These are phyloP conservation scores for Pseudoneurospora amorphoporcata DNA, from an alignment of 495 filamentous ascomycete genomes.

Conservation along the genomic window DNA sequence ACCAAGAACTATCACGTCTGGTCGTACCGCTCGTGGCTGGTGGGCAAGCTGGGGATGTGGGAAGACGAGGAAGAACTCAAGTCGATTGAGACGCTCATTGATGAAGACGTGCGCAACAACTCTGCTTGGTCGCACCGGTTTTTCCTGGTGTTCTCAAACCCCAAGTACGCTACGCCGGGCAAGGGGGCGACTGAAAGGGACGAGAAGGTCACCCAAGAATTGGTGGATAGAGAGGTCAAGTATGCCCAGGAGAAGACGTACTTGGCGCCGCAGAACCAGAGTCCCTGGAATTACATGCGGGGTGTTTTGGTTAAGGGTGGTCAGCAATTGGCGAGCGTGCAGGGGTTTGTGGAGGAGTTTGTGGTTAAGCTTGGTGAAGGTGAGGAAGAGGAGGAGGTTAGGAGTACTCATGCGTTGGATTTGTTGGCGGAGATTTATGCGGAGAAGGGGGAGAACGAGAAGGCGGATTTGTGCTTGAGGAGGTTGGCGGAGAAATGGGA, in stretches of 20 bases:
- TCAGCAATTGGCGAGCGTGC: slow-evolving; percentile 43
- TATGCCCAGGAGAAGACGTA: slow-evolving; percentile 61
- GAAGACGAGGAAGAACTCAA: slow-evolving; percentile 46
- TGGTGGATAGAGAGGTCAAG: slow-evolving; percentile 64
- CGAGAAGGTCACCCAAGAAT: slow-evolving; percentile 42
- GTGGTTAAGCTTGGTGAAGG: slow-evolving; percentile 38
- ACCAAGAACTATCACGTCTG: slow-evolving; percentile 98
- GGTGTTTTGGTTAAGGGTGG: slow-evolving; percentile 61
- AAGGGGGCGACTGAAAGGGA: slow-evolving; percentile 33
- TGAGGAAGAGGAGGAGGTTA: slow-evolving; percentile 42
- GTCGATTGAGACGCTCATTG: slow-evolving; percentile 58
- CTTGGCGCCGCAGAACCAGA: slow-evolving; percentile 84
- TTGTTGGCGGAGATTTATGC: slow-evolving; percentile 73
- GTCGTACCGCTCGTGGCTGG: slow-evolving; percentile 90
- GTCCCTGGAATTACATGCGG: slow-evolving; percentile 82
- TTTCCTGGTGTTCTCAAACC: slow-evolving; percentile 74
- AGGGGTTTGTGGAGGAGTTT: slow-evolving; percentile 57
- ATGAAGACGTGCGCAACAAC: slow-evolving; percentile 82
- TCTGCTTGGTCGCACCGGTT: slow-evolving; percentile 96
- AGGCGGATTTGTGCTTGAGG: slow-evolving; percentile 54
- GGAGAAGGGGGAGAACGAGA: slow-evolving; percentile 46
- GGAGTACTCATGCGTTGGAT: slow-evolving; percentile 82
- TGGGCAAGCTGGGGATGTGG: slow-evolving; percentile 66
- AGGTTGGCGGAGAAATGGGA: slow-evolving; percentile 79
- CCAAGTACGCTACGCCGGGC: slow-evolving; percentile 36